phyloP scores from a whole-genome alignment of 106 monocot species.

The Dactylorhiza incarnata region DNA sequence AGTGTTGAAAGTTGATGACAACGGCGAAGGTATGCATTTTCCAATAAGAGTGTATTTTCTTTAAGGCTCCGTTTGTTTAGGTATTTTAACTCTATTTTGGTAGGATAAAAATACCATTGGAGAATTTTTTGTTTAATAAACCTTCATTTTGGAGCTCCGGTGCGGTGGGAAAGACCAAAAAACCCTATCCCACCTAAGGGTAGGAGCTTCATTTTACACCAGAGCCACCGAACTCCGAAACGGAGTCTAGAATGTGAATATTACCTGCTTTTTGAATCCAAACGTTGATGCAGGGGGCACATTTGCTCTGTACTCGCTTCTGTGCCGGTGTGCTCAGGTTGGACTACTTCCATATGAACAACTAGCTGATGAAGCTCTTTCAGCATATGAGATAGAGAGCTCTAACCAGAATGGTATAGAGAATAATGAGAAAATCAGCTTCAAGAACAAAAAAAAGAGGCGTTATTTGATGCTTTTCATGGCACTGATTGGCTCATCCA shows the following conservation, averaged over 20 bases:
- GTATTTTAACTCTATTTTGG: background rate
- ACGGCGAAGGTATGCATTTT: constrained; percentile 20
- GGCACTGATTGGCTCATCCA: constrained; percentile 22
- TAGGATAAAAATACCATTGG: too few species aligned
- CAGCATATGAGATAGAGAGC: background rate
- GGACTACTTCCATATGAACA: constrained; percentile 5
- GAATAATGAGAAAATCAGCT: background rate
- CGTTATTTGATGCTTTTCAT: constrained; percentile 16
- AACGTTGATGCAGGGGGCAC: constrained; percentile 20
- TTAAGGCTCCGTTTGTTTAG: background rate
- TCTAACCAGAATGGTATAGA: background rate
- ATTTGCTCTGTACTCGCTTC: constrained; percentile 26
- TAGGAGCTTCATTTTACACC: background rate
- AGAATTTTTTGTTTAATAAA: too few species aligned
- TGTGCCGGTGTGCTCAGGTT: constrained; percentile 11
- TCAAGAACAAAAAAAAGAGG: constrained; percentile 9
- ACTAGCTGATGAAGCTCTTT: background rate
- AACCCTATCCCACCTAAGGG: too few species aligned
- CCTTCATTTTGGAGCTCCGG: too few species aligned
- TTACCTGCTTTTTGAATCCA: background rate
- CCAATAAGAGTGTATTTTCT: background rate
- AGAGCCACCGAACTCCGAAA: background rate
- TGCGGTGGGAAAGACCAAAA: too few species aligned
- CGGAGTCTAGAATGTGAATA: background rate
- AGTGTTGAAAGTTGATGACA: constrained; percentile 21